Evolutionary conservation across 768 basidiomycete species (phyloP).

Genomic region (Boletus huronensis): DNA sequence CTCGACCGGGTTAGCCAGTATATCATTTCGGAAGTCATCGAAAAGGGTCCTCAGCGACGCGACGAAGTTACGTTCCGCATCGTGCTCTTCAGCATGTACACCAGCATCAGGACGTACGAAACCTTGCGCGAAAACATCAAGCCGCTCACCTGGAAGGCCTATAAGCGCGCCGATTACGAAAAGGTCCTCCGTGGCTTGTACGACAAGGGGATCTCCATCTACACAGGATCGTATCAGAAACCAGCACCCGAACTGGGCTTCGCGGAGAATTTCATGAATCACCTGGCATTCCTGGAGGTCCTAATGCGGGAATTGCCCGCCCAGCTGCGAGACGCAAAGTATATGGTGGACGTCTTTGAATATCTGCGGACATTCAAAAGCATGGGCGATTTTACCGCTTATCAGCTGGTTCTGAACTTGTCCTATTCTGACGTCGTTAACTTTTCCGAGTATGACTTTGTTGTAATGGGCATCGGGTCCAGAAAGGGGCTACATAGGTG

Average conservation of each 20-base stretch:
- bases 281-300: constrained; percentile 56
- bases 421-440: constrained; percentile 56
- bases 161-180: constrained; percentile 50
- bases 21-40: constrained; percentile 64
- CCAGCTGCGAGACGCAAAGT: constrained; percentile 46
- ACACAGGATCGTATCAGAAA: constrained; percentile 69
- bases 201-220: constrained; percentile 44
- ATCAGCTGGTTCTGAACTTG: constrained; percentile 61
- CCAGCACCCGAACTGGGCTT: constrained; percentile 58
- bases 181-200: constrained; percentile 46
- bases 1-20: constrained; percentile 70
- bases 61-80: constrained; percentile 70
- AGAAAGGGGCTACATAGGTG: constrained; percentile 64
- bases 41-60: constrained; percentile 58
- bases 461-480: constrained; percentile 65
- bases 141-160: constrained; percentile 58
- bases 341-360: constrained; percentile 63
- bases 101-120: constrained; percentile 71
- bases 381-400: constrained; percentile 72
- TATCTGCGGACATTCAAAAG: constrained; percentile 57
- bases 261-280: constrained; percentile 50
- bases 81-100: constrained; percentile 68
- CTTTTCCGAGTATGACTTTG: constrained; percentile 68
- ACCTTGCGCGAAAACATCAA: constrained; percentile 50
- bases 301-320: constrained; percentile 57